phyloP scores from a whole-genome alignment of 2,329 filamentous ascomycete species.

The Didymella lethalis region DNA sequence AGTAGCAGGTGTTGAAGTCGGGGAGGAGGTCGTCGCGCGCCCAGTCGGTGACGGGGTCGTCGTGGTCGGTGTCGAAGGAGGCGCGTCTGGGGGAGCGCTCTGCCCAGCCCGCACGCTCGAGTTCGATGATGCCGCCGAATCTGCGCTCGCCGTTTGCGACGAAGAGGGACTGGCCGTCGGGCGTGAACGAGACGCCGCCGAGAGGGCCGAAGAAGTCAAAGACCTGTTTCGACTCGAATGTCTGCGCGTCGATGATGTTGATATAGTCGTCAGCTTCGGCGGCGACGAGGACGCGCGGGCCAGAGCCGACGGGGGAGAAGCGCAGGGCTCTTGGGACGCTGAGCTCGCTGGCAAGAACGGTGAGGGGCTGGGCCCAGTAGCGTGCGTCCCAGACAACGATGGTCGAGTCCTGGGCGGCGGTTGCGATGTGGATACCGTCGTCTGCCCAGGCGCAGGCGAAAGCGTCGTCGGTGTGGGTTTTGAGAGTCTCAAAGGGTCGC shows the following conservation, averaged over 20 bases:
- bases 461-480: slow-evolving; percentile 72
- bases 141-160: slow-evolving; percentile 71
- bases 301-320: slow-evolving; percentile 76
- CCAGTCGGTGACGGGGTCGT: slow-evolving; percentile 37
- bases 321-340: slow-evolving; percentile 72
- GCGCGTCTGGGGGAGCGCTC: slow-evolving; percentile 23
- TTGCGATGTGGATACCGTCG: slow-evolving; percentile 78
- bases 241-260: slow-evolving; percentile 72
- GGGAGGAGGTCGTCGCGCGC: slow-evolving; percentile 30
- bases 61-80: slow-evolving; percentile 13
- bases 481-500: slow-evolving; percentile 63
- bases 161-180: slow-evolving; percentile 72
- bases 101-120: slow-evolving; percentile 58
- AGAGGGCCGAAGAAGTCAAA: slow-evolving; percentile 80
- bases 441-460: slow-evolving; percentile 84
- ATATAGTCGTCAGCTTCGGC: slow-evolving; percentile 80
- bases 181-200: slow-evolving; percentile 71
- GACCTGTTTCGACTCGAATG: slow-evolving; percentile 70
- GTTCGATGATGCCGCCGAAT: slow-evolving; percentile 72
- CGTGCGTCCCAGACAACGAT: slow-evolving; percentile 81
- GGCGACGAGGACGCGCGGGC: slow-evolving; percentile 71
- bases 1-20: slow-evolving; percentile 18
- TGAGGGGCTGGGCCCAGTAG: slow-evolving; percentile 66
- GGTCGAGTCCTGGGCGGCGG: slow-evolving; percentile 76
- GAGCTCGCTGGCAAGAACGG: slow-evolving; percentile 69